Base-by-base conservation (phyloP, 345 rosid genomes). In the Eucalyptus polyanthemos region DNA sequence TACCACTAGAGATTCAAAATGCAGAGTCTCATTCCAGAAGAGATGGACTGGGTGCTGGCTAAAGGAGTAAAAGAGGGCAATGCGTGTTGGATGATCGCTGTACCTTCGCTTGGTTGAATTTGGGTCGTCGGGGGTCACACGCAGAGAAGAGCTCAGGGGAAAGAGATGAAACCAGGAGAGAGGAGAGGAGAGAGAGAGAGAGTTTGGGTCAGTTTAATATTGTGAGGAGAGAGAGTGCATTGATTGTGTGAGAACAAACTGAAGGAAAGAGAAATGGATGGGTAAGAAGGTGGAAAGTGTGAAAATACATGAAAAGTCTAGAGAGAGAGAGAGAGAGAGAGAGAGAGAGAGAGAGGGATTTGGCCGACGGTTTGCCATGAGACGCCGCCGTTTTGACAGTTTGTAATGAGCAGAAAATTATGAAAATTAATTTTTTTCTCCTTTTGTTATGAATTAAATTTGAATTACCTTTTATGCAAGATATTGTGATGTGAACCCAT, bases 51-150 rank as follows among this genome's bases (percentile, higher is more conserved):
- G 88, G 80, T 8, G 40, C 13, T 27, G 80, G 89, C 49, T 67
- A 88, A 44, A 53, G 29, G n/a, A 51, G 87, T 90, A 67, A 89
- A 90, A 88, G 92, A 80, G 85, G 93, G 91, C 62, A 31, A 86
- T 50, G 88, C 58, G 47, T 29, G 24, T 15, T 6, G 19, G 58
- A 86, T 15, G 56, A 22, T 47, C 17, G 34, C 14, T 86, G 13
- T 86, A 53, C 88, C 88, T 86, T 31, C 9, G 34, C 67, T 34
- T 5, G 15, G 45, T 29, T 31, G 65, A 53, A 53, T 86, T 11
- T 34, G 65, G 88, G 67, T 37, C 62, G 34, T 86, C 93, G 92
- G 92, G 92, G 58, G 92, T 88, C 91, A 91, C 92, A 91, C 91
- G 87, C 19, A 49, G 90, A 88, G 88, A 56, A 34, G 15, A 21